Conservation (phyloP, 352 stramenopile species). For the Blastocystis hominis region DNA sequence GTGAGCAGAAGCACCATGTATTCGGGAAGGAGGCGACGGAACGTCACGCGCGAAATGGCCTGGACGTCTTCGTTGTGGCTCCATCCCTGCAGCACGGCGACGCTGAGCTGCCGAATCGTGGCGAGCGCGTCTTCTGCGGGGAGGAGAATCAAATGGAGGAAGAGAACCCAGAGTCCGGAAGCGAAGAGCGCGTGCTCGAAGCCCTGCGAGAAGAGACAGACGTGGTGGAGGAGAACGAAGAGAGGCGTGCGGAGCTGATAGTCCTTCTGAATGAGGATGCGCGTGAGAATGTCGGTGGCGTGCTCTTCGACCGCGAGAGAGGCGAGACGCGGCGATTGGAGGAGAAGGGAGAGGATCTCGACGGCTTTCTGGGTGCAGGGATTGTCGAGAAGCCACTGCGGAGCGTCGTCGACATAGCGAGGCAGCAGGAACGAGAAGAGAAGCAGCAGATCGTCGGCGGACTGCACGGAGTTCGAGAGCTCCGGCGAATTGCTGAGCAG, state of each 20-base stretch:
- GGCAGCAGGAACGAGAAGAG: conserved; percentile 20
- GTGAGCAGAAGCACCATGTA: neutral
- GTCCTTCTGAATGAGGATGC: neutral
- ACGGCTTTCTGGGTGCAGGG: neutral
- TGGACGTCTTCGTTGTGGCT: neutral
- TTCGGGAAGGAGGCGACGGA: neutral
- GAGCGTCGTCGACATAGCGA: neutral
- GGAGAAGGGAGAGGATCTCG: neutral
- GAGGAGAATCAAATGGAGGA: conserved; percentile 1
- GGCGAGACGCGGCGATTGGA: neutral
- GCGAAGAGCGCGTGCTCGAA: neutral
- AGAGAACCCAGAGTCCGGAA: neutral
- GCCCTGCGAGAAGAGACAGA: neutral
- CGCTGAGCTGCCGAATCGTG: neutral
- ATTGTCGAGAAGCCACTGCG: neutral
- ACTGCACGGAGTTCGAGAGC: neutral
- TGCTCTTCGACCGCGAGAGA: neutral
- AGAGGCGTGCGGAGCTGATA: neutral
- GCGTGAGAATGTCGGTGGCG: neutral
- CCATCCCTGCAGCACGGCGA: neutral
- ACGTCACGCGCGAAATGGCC: neutral
- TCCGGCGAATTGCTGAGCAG: neutral
- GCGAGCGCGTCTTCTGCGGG: neutral
- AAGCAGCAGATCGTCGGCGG: neutral
- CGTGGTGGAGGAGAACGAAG: neutral